Conservation (phyloP, 2,329 filamentous ascomycete species). For the Neopestalotiopsis sp. region DNA sequence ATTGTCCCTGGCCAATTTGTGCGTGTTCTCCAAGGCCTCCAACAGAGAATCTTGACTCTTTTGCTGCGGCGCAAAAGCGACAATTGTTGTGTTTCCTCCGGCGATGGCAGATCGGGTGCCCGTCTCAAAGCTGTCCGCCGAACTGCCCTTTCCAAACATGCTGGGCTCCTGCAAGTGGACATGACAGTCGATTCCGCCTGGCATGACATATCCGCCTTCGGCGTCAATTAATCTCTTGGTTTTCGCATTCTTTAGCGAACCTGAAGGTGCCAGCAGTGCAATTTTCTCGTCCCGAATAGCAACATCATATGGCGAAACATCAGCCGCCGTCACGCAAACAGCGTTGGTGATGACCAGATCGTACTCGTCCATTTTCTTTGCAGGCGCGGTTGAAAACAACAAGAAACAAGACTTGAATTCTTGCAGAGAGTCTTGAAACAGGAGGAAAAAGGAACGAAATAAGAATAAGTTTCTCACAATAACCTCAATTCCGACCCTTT, state of each 20-base stretch:
- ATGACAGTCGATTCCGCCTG: slow-evolving; percentile 45
- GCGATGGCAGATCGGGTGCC: slow-evolving; percentile 61
- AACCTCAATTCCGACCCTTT: not conserved
- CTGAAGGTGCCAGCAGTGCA: slow-evolving; percentile 42
- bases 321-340: slow-evolving; percentile 46
- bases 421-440: too few species aligned
- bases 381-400: not conserved
- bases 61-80: slow-evolving; percentile 61
- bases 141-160: slow-evolving; percentile 38
- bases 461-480: not conserved
- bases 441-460: not conserved
- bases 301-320: slow-evolving; percentile 46
- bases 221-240: slow-evolving; percentile 44
- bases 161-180: slow-evolving; percentile 46
- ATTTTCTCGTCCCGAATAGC: slow-evolving; percentile 49
- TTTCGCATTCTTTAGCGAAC: slow-evolving; percentile 33
- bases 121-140: slow-evolving; percentile 40
- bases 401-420: too few species aligned
- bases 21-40: slow-evolving; percentile 49
- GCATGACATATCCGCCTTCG: slow-evolving; percentile 48
- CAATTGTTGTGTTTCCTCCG: slow-evolving; percentile 62
- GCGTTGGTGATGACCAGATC: slow-evolving; percentile 49
- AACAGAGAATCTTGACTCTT: slow-evolving; percentile 33
- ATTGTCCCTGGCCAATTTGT: slow-evolving; percentile 43
- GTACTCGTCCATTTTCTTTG: slow-evolving; percentile 31